Conservation (phyloP, 441 rosid genomes). For the Brassica balearica region DNA sequence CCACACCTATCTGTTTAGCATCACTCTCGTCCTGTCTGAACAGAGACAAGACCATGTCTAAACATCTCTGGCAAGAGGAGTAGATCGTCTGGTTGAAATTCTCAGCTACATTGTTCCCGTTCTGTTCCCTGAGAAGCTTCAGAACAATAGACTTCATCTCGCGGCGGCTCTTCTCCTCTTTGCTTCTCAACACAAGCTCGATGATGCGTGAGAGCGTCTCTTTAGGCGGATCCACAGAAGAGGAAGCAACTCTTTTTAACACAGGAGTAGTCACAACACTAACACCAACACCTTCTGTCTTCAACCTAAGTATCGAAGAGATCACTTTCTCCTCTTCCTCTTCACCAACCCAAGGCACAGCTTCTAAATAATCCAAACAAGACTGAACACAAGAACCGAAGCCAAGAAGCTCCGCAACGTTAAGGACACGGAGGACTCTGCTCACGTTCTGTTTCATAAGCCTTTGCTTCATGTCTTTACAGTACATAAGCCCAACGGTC, state of each 20-base stretch:
- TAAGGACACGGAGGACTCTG: constrained; percentile 87
- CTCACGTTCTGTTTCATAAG: constrained; percentile 89
- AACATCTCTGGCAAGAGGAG: constrained; percentile 67
- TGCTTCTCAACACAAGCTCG: constrained; percentile 89
- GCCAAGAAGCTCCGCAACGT: constrained; percentile 83
- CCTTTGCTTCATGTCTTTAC: constrained; percentile 91
- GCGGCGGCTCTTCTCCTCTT: constrained; percentile 87
- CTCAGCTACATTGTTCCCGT: constrained; percentile 57
- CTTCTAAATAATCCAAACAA: constrained; percentile 94
- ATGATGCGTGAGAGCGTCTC: constrained; percentile 80
- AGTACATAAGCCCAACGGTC: constrained; percentile 92
- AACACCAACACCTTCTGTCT: constrained; percentile 69
- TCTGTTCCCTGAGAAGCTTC: constrained; percentile 88
- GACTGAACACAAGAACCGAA: constrained; percentile 73
- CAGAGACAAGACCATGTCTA: constrained; percentile 60
- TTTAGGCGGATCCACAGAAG: constrained; percentile 56
- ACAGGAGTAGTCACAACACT: constrained; percentile 55
- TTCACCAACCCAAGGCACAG: constrained; percentile 98
- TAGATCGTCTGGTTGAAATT: constrained; percentile 73
- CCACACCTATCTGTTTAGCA: constrained; percentile 72
- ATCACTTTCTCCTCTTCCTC: constrained; percentile 98
- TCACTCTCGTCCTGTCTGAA: constrained; percentile 69
- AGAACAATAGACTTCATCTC: constrained; percentile 88
- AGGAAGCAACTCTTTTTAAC: constrained; percentile 75
- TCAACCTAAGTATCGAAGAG: constrained; percentile 71